phyloP scores from a whole-genome alignment of 768 basidiomycete species.

The Kwoniella bestiolae region DNA sequence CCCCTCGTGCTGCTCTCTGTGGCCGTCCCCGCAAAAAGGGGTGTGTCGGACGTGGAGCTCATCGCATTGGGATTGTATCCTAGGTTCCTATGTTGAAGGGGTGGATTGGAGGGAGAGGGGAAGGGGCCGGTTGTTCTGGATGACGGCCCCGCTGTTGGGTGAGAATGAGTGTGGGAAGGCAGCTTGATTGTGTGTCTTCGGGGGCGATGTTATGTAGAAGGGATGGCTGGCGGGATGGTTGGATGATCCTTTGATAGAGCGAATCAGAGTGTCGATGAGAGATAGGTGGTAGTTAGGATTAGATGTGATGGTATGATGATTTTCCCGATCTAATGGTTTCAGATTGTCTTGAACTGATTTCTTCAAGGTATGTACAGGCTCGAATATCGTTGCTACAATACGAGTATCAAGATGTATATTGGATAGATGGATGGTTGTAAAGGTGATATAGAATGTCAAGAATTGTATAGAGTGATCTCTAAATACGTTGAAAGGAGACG shows the following conservation, averaged over 20 bases:
- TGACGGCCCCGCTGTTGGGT: not conserved
- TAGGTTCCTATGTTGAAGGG: constrained; percentile 3
- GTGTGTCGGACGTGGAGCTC: not conserved
- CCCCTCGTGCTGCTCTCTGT: constrained; percentile 8
- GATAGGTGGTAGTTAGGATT: not conserved
- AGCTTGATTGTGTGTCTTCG: constrained; percentile 1
- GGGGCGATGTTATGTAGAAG: no score
- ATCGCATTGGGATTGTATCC: constrained; percentile 24
- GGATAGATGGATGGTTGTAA: not conserved
- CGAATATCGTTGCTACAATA: not conserved
- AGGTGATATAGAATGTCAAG: not conserved
- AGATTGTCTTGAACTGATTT: not conserved
- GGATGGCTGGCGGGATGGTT: not conserved
- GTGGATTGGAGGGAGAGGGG: not conserved
- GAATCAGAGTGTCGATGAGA: no score
- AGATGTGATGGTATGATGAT: not conserved
- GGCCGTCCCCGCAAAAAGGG: constrained; percentile 10
- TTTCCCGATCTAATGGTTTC: not conserved
- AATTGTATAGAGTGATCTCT: not conserved
- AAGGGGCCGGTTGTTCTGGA: not conserved
- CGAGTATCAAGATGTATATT: not conserved
- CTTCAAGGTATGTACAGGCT: not conserved
- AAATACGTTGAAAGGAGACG: not conserved
- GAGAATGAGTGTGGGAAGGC: not conserved
- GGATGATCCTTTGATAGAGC: not conserved